Evolutionary conservation across 768 basidiomycete genomes (phyloP), one percentile per base, ranked within the genome.

Genomic region (Termitomyces heimii): DNA sequence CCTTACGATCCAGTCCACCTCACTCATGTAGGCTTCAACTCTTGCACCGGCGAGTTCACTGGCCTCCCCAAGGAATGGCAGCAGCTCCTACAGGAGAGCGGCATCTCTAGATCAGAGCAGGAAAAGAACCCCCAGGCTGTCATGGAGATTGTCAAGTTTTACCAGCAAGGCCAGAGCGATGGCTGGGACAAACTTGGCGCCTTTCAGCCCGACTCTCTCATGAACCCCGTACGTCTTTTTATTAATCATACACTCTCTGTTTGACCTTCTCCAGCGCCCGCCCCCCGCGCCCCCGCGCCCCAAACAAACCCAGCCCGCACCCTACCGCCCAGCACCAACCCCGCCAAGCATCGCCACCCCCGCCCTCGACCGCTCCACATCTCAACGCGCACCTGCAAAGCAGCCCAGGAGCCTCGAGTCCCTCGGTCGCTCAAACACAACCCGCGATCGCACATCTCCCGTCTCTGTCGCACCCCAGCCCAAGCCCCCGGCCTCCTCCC

Each of bases 1-100:
- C 97, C 97, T 0, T 98, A 96, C 70, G 97, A 99, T 73, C 97
- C 97, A 32, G 96, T 98, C 39, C 96, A 98, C 76, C 88, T 99
- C 66, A 98, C 97, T 3, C 97, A 99, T 69, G 97, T 99, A 68
- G 96, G 96, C 58, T 98, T 98, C 84, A 98, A 99, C 72, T 92
- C 92, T 6, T 96, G 93, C 56, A 98, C 96, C 0, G 97, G 97
- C 57, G 96, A 99, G 74, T 98, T 95, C 75, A 94, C 93, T 9
- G 97, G 97, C 2, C 79, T 99, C 32, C 97, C 97, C 3, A 96
- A 96, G 71, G 96, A 98, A 75, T 99, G 97, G 97, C 97, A 99
- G 68, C 93, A 98, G 70, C 80, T 98, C 5, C 73, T 99, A 48
- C 92, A 93, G 71, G 94, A 98, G 70, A 92, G 89, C 61, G 97